Evolutionary conservation across 1,284 basidiomycete genomes (phyloP).

Genomic region (Sporisorium reilianum): DNA sequence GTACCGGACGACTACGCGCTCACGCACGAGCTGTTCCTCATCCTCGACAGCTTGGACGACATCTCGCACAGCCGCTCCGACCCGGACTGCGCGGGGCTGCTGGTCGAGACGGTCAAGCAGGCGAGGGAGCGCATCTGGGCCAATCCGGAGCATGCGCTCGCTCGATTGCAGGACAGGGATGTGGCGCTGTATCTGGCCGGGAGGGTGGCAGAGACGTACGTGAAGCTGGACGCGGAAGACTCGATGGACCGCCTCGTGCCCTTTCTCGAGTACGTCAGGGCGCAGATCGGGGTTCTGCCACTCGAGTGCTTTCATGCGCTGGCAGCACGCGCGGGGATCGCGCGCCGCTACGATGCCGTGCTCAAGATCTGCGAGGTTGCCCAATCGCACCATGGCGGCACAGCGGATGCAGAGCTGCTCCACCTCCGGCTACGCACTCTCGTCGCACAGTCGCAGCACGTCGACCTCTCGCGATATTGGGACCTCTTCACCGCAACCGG

Average conservation of each 20-base stretch:
- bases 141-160: constrained; percentile 9
- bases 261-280: constrained; percentile 26
- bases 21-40: constrained; percentile 31
- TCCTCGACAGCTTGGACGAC: constrained; percentile 42
- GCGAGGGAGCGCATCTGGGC: constrained; percentile 32
- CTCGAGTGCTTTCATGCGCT: constrained; percentile 34
- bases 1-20: constrained; percentile 32
- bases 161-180: constrained; percentile 4
- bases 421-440: constrained; percentile 37
- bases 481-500: constrained; percentile 9
- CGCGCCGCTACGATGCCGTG: constrained; percentile 29
- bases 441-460: constrained; percentile 18
- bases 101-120: constrained; percentile 27
- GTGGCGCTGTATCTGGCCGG: constrained; percentile 33
- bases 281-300: constrained; percentile 27
- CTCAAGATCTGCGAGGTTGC: constrained; percentile 30
- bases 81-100: constrained; percentile 14
- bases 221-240: constrained; percentile 34
- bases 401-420: constrained; percentile 39
- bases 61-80: constrained; percentile 22
- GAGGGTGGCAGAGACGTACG: constrained; percentile 35
- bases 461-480: constrained; percentile 22
- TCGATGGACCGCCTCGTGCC: constrained; percentile 32
- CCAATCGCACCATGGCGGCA: constrained; percentile 21
- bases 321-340: constrained; percentile 22